Conservation (phyloP, 73 alveolate species). For the Paramecium primaurelia region DNA sequence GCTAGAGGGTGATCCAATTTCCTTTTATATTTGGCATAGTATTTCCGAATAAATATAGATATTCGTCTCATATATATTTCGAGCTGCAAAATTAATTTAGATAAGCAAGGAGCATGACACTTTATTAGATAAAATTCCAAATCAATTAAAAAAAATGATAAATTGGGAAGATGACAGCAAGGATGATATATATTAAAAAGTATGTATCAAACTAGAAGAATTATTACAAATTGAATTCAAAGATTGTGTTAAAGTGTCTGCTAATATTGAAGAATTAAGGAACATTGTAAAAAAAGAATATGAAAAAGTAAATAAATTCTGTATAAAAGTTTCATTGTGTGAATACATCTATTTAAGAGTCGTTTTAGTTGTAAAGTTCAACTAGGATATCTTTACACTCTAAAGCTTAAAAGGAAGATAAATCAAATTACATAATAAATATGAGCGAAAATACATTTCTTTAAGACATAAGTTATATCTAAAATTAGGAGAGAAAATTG, state of each 20-base stretch:
- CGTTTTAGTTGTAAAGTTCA: neutral
- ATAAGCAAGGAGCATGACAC: neutral
- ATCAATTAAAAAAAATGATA: neutral
- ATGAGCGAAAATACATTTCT: neutral
- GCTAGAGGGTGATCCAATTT: neutral
- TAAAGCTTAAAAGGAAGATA: neutral
- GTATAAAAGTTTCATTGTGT: neutral
- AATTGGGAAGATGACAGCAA: neutral
- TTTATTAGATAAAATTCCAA: neutral
- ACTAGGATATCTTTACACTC: neutral
- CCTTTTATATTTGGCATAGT: neutral
- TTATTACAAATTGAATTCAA: neutral
- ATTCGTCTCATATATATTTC: neutral
- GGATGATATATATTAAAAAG: neutral
- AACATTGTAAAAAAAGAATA: neutral
- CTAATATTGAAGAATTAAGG: neutral
- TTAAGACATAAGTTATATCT: neutral
- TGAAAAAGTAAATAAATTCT: neutral
- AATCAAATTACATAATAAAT: neutral
- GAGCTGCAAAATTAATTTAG: neutral
- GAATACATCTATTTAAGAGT: neutral
- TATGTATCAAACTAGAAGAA: neutral
- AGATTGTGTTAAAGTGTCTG: neutral
- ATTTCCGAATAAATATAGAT: neutral
- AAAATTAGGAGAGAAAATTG: neutral